These are phyloP conservation scores for Tanacetum coccineum DNA, from an alignment of 129 eudicot species.

Conservation along the genomic window DNA sequence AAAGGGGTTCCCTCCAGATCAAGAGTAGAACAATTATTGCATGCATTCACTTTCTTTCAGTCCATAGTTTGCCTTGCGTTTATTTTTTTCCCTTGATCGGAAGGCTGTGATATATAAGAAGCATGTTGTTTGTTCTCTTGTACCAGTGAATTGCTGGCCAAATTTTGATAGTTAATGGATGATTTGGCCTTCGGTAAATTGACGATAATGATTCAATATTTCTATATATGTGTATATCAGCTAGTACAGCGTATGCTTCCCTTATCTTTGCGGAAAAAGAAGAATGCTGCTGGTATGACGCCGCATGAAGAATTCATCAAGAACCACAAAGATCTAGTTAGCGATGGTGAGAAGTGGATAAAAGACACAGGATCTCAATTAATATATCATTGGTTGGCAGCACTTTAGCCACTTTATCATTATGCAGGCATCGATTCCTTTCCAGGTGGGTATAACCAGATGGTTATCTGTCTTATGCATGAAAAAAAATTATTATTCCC, in stretches of 20 bases:
- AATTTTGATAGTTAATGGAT: too few species aligned
- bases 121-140: too few species aligned
- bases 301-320: background rate
- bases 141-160: too few species aligned
- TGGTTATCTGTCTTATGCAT: background rate
- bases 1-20: too few species aligned
- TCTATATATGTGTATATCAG: background rate
- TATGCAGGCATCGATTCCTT: background rate
- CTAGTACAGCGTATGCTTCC: background rate
- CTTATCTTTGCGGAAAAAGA: background rate
- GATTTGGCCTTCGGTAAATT: too few species aligned
- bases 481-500: background rate
- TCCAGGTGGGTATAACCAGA: background rate
- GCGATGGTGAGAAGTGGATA: background rate
- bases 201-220: too few species aligned
- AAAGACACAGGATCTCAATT: background rate
- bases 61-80: too few species aligned
- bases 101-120: too few species aligned
- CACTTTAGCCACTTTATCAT: background rate
- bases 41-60: too few species aligned
- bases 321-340: background rate
- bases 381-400: background rate
- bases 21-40: too few species aligned
- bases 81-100: too few species aligned
- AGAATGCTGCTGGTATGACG: background rate